Conservation (phyloP, 108 stramenopile species). For the Cyclostephanos tholiformis region DNA sequence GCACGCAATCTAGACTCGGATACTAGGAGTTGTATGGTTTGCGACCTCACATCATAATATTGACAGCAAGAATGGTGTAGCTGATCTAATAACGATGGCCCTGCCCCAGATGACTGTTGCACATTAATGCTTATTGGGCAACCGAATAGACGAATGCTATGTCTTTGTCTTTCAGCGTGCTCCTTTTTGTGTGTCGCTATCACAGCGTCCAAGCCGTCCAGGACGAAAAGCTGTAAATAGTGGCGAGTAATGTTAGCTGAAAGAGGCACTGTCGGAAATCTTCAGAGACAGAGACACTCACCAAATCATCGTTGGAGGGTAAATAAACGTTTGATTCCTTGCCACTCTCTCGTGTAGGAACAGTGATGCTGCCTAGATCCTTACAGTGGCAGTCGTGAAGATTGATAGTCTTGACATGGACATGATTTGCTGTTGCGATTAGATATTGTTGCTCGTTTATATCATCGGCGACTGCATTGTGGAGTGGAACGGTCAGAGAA, state of each 20-base stretch:
- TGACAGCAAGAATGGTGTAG: neutral
- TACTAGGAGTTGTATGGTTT: conserved; percentile 23
- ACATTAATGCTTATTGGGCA: neutral
- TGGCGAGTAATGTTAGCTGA: neutral
- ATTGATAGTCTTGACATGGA: conserved; percentile 12
- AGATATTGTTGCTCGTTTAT: conserved; percentile 7
- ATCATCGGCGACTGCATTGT: neutral
- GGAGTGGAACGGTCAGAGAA: conserved; percentile 8
- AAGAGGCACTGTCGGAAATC: neutral
- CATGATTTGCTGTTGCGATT: conserved; percentile 1
- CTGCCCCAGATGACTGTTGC: neutral
- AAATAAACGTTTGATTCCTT: neutral
- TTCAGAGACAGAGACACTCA: conserved; percentile 1
- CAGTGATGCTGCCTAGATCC: neutral
- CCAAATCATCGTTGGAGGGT: neutral
- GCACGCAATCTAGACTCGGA: conserved; percentile 32
- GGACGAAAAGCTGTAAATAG: neutral
- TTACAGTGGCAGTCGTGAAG: neutral
- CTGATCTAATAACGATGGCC: neutral
- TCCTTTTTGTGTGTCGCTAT: conserved; percentile 6
- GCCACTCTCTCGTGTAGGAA: neutral
- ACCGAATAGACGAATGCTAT: neutral
- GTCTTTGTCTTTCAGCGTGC: neutral
- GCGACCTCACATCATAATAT: conserved; percentile 1
- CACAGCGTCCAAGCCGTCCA: neutral